phyloP scores from a whole-genome alignment of 2,329 filamentous ascomycete species.

The Penicillium sp. region DNA sequence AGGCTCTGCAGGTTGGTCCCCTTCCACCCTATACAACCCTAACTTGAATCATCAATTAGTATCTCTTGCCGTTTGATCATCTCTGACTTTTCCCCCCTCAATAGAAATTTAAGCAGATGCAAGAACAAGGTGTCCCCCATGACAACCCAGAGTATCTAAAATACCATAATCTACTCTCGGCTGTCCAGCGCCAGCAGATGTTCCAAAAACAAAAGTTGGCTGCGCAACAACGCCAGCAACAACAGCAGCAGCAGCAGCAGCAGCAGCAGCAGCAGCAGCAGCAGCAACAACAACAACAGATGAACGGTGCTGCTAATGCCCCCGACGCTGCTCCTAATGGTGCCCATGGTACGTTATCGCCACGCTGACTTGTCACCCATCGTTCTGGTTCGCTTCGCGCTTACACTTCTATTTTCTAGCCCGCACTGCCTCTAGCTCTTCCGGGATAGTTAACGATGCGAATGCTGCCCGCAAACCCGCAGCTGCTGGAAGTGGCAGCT shows the following conservation, averaged over 20 bases:
- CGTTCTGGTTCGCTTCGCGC: neutral
- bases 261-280: constrained; percentile 46
- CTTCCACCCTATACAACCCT: neutral
- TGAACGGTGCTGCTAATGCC: constrained; percentile 39
- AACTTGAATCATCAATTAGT: neutral
- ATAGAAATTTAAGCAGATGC: constrained; percentile 89
- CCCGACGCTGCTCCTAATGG: constrained; percentile 44
- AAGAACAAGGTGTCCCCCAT: constrained; percentile 76
- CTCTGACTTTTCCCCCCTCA: constrained; percentile 40
- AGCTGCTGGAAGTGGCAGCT: constrained; percentile 56
- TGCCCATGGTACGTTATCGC: constrained; percentile 42
- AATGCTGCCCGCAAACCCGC: constrained; percentile 28
- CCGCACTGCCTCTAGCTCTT: constrained; percentile 40
- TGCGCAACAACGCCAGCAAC: constrained; percentile 43
- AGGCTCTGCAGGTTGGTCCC: constrained; percentile 62
- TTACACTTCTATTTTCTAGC: constrained; percentile 25
- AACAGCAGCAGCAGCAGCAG: constrained; percentile 44
- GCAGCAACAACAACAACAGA: constrained; percentile 47
- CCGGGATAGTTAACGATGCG: constrained; percentile 34
- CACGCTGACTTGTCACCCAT: neutral
- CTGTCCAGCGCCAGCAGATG: constrained; percentile 67
- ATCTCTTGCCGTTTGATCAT: neutral
- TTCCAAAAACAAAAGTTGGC: constrained; percentile 59
- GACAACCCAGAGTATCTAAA: constrained; percentile 89
- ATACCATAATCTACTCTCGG: constrained; percentile 73